Conservation (phyloP, 805 yeast genomes). For the Hemisphaericaspora nanyangensis region DNA sequence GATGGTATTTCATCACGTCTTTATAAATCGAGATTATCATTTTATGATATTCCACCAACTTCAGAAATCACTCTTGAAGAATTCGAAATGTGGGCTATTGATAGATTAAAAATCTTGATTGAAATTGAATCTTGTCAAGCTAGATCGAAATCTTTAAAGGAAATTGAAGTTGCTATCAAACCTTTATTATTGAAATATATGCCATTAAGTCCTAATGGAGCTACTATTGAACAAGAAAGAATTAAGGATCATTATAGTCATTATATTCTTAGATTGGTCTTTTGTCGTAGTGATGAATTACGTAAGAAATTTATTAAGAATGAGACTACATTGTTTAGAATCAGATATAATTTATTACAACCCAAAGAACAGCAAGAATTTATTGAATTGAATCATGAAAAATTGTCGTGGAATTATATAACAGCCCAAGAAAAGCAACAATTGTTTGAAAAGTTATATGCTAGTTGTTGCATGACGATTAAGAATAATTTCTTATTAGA, state of each 20-base stretch:
- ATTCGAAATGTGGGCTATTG: conserved; percentile 95
- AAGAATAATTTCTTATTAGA: conserved; percentile 29
- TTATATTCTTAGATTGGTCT: conserved; percentile 81
- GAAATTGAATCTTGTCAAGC: conserved; percentile 77
- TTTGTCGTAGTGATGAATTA: conserved; percentile 81
- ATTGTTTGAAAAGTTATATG: conserved; percentile 46
- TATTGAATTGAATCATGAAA: conserved; percentile 48
- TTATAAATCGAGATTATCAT: conserved; percentile 61
- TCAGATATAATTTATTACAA: conserved; percentile 65
- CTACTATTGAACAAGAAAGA: conserved; percentile 52
- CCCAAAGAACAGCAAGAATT: conserved; percentile 67
- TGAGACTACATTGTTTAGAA: conserved; percentile 69
- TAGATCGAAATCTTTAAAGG: conserved; percentile 60
- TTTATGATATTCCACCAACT: conserved; percentile 74
- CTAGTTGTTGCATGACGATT: conserved; percentile 49
- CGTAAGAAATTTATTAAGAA: conserved; percentile 74
- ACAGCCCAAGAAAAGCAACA: conserved; percentile 54
- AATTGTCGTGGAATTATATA: conserved; percentile 65
- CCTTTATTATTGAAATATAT: conserved; percentile 62
- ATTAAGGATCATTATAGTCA: conserved; percentile 91
- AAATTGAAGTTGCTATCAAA: conserved; percentile 59
- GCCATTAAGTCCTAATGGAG: conserved; percentile 42
- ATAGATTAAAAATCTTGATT: conserved; percentile 74
- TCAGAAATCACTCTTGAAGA: conserved; percentile 88
- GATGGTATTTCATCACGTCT: conserved; percentile 10